Evolutionary conservation across 306 rosid genomes (phyloP), one percentile per base, ranked within the genome.

Genomic region (Quercus gilva): DNA sequence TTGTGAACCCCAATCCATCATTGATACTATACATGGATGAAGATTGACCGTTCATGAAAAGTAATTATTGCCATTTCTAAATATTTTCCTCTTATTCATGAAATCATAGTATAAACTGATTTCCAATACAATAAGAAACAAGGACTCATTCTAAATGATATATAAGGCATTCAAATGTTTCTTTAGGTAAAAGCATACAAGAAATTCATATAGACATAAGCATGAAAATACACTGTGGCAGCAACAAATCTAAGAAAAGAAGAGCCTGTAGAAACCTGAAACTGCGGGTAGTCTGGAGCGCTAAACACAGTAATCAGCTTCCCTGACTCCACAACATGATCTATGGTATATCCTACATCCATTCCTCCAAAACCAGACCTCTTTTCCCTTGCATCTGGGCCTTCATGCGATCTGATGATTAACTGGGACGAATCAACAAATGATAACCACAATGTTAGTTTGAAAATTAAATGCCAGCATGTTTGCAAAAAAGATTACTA

Each of bases 201-300:
- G 19, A 68, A 19, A 18, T 28, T 15, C 33, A 31, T 31, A 2
- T 6, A 6, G 3, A 17, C 31, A 31, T 8, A 31, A 29, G 45
- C 49, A 65, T 65, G 49, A 18, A 10, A 29, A 15, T 31, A 21
- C 29, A 60, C 25, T 13, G 0, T 26, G 14, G 71, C 71, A 29
- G 31, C 43, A 31, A 65, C 71, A 25, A 65, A 65, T 65, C 49
- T 17, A 35, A 52, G 63, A 71, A 26, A 53, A 60, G 75, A 70
- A 55, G 69, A 83, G 31, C 52, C 59, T 25, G 61, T 63, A 35
- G 17, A 59, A 58, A 92, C 98, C 98, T 94, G 98, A 91, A 91
- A 94, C 69, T 94, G 98, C 33, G 98, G 98, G 81, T 94, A 94
- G 82, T 94, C 98, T 45, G 98, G 98, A 84, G 98, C 98, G 82